A percentile compares a stretch with the other conserved stretches of the same genome.
These are phyloP conservation scores for Cryptococcus hybrid DNA, from an alignment of 1,284 basidiomycete species.

Conservation along the genomic window DNA sequence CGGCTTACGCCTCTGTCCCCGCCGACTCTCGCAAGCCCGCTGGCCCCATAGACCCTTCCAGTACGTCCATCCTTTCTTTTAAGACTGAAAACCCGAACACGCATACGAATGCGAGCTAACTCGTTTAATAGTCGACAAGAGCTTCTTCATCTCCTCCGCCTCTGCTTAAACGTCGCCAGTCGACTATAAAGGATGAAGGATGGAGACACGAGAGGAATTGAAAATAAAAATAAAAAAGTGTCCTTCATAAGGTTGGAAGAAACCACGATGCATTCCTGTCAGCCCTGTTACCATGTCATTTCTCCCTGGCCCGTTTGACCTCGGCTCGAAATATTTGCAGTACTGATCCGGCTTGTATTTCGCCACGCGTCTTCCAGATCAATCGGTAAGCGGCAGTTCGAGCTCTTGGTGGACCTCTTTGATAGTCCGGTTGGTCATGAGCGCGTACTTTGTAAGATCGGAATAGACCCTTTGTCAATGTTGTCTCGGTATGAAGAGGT, in stretches of 20 bases:
- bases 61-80: conserved; percentile 54
- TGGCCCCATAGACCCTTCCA: conserved; percentile 81
- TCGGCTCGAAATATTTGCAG: too few relatives aligned
- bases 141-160: conserved; percentile 57
- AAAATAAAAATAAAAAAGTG: not conserved
- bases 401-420: conserved; percentile 41
- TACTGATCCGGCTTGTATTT: too few relatives aligned
- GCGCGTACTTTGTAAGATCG: conserved; percentile 32
- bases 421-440: conserved; percentile 36
- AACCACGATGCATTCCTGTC: too few relatives aligned
- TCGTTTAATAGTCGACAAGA: conserved; percentile 33
- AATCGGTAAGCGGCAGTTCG: conserved; percentile 36
- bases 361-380: not conserved
- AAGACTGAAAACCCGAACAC: conserved; percentile 1
- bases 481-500: conserved; percentile 7
- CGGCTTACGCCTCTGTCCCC: conserved; percentile 66
- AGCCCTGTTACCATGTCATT: too few relatives aligned
- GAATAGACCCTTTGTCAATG: not conserved
- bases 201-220: not conserved
- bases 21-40: conserved; percentile 76
- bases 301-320: too few relatives aligned
- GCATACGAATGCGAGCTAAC: not conserved
- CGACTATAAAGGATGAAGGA: too few relatives aligned
- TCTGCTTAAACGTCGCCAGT: conserved; percentile 57
- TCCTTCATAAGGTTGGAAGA: not conserved